Percentiles rank a stretch among this genome's conserved stretches.
Evolutionary conservation across 2,329 filamentous ascomycete genomes (phyloP).

Genomic region (Camillea tinctor): DNA sequence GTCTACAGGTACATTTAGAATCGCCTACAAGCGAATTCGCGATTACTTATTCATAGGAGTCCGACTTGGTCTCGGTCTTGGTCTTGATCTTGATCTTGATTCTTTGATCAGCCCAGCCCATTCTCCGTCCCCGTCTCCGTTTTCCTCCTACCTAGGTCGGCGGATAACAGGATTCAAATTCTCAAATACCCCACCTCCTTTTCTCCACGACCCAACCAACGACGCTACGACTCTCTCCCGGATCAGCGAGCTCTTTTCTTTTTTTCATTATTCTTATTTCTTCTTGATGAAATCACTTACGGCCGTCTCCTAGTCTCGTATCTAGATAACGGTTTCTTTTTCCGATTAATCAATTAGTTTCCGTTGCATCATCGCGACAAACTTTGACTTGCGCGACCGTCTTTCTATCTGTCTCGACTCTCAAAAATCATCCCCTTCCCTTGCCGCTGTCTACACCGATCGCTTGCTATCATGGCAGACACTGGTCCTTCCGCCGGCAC

Average conservation of each 20-base stretch:
- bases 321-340: conserved; percentile 4
- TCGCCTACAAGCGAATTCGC: conserved; percentile 17
- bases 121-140: not conserved
- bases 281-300: conserved; percentile 13
- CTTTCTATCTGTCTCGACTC: conserved; percentile 4
- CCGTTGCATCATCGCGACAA: conserved; percentile 9
- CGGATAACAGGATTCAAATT: conserved; percentile 13
- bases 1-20: conserved; percentile 20
- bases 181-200: conserved; percentile 23
- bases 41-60: no score
- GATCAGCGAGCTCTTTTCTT: conserved; percentile 14
- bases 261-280: no score
- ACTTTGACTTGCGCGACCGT: conserved; percentile 14
- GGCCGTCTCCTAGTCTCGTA: conserved; percentile 10
- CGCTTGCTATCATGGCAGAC: conserved; percentile 67
- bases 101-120: conserved; percentile 2
- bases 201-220: conserved; percentile 24
- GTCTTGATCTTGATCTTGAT: no score
- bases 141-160: conserved; percentile 4
- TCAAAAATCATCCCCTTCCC: conserved; percentile 6
- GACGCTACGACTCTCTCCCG: conserved; percentile 24
- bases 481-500: conserved; percentile 61
- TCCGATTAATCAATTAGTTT: not conserved
- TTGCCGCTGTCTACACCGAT: conserved; percentile 4
- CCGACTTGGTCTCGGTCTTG: no score